A percentile compares a stretch with the other conserved stretches of the same genome.
phyloP scores from a whole-genome alignment of 1,139 yeast species.

The Debaryomyces udenii region DNA sequence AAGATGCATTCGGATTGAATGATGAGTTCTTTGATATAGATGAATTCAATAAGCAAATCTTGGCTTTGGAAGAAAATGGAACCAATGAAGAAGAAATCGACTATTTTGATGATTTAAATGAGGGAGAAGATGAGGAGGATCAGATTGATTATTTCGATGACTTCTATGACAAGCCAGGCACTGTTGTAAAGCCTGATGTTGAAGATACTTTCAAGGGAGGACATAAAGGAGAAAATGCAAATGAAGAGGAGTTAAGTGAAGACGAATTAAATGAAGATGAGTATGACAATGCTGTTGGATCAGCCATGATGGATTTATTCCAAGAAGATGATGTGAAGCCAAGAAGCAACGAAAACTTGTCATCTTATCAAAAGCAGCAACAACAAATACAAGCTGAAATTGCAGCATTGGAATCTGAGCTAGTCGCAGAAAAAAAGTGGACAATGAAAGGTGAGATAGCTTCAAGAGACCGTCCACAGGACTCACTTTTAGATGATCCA shows the following conservation, averaged over 20 bases:
- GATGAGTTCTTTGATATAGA: constrained; percentile 87
- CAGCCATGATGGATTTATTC: constrained; percentile 62
- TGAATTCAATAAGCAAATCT: constrained; percentile 78
- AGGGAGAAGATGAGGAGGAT: constrained; percentile 56
- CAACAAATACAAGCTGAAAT: constrained; percentile 75
- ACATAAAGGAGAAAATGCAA: constrained; percentile 27
- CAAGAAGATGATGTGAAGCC: constrained; percentile 51
- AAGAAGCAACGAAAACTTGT: constrained; percentile 44
- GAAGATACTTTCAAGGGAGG: too few species aligned
- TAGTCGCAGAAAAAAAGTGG: constrained; percentile 92
- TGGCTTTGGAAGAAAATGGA: constrained; percentile 66
- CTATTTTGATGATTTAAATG: constrained; percentile 58
- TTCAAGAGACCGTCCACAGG: constrained; percentile 79
- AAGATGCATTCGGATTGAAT: constrained; percentile 70
- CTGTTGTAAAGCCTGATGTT: constrained; percentile 17
- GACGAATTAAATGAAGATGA: constrained; percentile 44
- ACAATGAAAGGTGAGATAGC: constrained; percentile 90
- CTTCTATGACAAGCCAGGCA: constrained; percentile 62
- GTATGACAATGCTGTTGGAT: constrained; percentile 57
- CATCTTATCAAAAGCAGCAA: constrained; percentile 87
- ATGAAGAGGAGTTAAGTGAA: constrained; percentile 41
- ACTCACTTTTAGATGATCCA: constrained; percentile 61
- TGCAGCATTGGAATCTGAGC: constrained; percentile 76
- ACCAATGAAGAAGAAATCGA: constrained; percentile 61
- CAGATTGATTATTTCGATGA: constrained; percentile 76